Percentiles rank a stretch among this genome's conserved stretches.
phyloP scores from a whole-genome alignment of 208 protist species.

The Wallacemonas collosoma region DNA sequence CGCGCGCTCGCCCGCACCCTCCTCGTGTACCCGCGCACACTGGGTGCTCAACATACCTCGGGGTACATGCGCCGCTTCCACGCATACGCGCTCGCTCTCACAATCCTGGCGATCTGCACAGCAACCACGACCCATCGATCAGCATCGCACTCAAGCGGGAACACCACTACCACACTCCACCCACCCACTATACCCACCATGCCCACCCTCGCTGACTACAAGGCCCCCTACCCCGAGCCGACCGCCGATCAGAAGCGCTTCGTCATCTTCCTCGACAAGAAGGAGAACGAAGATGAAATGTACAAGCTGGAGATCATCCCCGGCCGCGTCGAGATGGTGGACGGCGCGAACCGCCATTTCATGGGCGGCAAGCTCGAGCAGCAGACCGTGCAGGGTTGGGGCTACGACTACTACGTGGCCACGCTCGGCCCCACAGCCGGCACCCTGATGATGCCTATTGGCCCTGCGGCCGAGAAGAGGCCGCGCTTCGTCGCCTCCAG shows the following conservation, averaged over 20 bases:
- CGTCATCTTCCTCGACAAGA: constrained; percentile 68
- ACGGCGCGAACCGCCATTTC: constrained; percentile 48
- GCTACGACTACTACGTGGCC: constrained; percentile 53
- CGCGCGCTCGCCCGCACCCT: background rate
- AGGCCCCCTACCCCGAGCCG: constrained; percentile 64
- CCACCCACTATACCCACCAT: constrained; percentile 1
- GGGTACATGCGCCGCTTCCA: constrained; percentile 4
- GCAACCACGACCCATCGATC: constrained; percentile 7
- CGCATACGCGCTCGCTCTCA: background rate
- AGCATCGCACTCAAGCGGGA: background rate
- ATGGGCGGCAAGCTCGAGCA: constrained; percentile 50
- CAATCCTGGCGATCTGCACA: background rate
- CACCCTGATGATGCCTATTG: constrained; percentile 46
- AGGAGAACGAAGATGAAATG: constrained; percentile 40
- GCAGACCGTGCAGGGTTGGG: constrained; percentile 64
- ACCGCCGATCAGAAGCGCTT: constrained; percentile 58
- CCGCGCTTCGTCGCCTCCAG: constrained; percentile 34
- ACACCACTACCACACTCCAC: background rate
- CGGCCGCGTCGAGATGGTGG: constrained; percentile 43
- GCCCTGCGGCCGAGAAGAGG: constrained; percentile 32
- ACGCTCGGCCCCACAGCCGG: constrained; percentile 29
- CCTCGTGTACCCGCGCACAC: background rate
- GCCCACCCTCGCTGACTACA: constrained; percentile 54
- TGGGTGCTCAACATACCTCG: too few species aligned
- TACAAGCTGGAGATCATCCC: constrained; percentile 74